A percentile compares a stretch with the other conserved stretches of the same genome.
Conservation (phyloP, 768 basidiomycete species). For the Suillus ampliporus region DNA sequence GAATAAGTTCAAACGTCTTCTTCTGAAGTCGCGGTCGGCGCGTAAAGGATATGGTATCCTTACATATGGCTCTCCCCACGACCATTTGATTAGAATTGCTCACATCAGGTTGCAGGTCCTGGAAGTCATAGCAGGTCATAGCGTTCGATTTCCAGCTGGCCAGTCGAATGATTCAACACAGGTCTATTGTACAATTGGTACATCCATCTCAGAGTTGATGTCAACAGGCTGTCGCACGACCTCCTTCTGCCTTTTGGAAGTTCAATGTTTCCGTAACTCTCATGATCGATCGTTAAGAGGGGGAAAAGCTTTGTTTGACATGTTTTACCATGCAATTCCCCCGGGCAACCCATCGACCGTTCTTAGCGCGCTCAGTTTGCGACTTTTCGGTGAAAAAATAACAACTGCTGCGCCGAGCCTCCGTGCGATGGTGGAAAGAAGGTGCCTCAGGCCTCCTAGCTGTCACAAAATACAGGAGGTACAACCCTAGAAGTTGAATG, state of each 20-base stretch:
- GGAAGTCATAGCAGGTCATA: slow-evolving; percentile 86
- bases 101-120: slow-evolving; percentile 44
- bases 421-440: slow-evolving; percentile 42
- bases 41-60: too few relatives aligned
- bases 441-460: slow-evolving; percentile 12
- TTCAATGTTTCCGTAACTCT: slow-evolving; percentile 85
- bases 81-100: slow-evolving; percentile 12
- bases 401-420: slow-evolving; percentile 57
- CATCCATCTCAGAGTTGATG: not conserved
- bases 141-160: slow-evolving; percentile 66
- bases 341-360: slow-evolving; percentile 8
- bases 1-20: too few relatives aligned
- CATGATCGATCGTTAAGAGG: slow-evolving; percentile 97
- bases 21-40: too few relatives aligned
- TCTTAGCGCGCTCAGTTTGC: slow-evolving; percentile 80
- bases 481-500: slow-evolving; percentile 12
- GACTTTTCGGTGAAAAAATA: slow-evolving; percentile 83
- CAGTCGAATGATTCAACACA: slow-evolving; percentile 58
- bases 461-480: not conserved
- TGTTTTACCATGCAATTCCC: not conserved
- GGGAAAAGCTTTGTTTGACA: slow-evolving; percentile 79
- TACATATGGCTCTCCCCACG: too few relatives aligned
- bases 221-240: slow-evolving; percentile 69
- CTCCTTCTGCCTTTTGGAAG: slow-evolving; percentile 94
- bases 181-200: slow-evolving; percentile 30